Evolutionary conservation across 306 rosid species (phyloP), one percentile per base, ranked within the genome.

Genomic region (Vigna trinervia): DNA sequence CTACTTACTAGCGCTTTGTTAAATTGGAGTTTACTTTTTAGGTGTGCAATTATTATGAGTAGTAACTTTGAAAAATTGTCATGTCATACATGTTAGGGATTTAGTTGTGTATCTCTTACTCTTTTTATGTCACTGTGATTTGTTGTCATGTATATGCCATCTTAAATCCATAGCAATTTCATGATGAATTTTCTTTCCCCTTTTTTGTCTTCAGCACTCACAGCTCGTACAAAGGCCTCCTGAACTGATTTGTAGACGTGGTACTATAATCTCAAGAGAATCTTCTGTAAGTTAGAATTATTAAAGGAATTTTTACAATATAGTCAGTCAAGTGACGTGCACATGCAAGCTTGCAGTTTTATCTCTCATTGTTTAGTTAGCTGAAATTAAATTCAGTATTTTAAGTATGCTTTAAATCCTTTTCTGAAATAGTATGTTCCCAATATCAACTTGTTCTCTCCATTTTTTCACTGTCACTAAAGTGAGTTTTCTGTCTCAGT

Each of bases 171-270:
- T 74, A 38, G 58, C 67, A 41, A 54, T 26, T 57, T 77, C 30
- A 61, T 51, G 63, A 61, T 32, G 65, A 56, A 17, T 28, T 59
- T 38, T 77, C 47, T 71, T 80, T 39, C 22, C 45, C 23, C 2
- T 17, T 8, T 79, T 39, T 73, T 74, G 71, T 34, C 45, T 62
- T 78, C 97, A 94, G 98, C 98, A 94, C 64, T 83, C 85, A 5
- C 87, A 7, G 51, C 95, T 94, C 28, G 59, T 90, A 68, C 93
- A 94, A 89, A 92, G 93, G 78, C 97, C 96, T 71, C 93, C 92
- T 14, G 96, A 92, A 64, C 83, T 94, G 86, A 85, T 92, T 71
- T 83, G 64, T 81, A 94, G 86, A 83, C 97, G 98, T 0, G 91
- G 95, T 66, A 79, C 86, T 22, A 79, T 90, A 75, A 60, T 80